Percentiles rank a stretch among this genome's conserved stretches.
These are phyloP conservation scores for Colletotrichum sp. DNA, from an alignment of 2,329 filamentous ascomycete species.

Conservation along the genomic window DNA sequence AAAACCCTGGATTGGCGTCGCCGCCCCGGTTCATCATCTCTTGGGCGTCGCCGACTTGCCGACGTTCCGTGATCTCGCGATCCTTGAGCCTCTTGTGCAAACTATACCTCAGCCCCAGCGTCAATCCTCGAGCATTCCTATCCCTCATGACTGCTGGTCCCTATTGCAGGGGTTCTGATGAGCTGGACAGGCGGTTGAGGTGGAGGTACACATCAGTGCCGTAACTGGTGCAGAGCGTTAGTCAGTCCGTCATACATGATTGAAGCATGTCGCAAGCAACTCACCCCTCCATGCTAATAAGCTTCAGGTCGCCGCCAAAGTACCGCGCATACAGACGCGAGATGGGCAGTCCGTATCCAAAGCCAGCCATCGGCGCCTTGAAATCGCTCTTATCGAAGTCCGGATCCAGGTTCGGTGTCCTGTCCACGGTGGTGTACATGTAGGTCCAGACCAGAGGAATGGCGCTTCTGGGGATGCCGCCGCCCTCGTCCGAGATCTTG, in stretches of 20 bases:
- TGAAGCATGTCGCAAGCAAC: conserved; percentile 33
- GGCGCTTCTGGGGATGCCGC: conserved; percentile 88
- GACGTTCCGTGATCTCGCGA: conserved; percentile 81
- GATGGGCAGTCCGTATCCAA: conserved; percentile 96
- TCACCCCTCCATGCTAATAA: conserved; percentile 99
- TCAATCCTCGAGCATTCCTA: conserved; percentile 68
- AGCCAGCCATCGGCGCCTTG: conserved; percentile 98
- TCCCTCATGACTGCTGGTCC: conserved; percentile 89
- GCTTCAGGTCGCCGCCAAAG: conserved; percentile 94
- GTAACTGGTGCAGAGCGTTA: conserved; percentile 65
- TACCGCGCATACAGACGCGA: conserved; percentile 94
- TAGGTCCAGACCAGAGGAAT: conserved; percentile 99
- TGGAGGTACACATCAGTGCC: conserved; percentile 99
- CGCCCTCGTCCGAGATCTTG: conserved; percentile 96
- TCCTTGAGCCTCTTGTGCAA: conserved; percentile 73
- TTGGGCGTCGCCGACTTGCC: conserved; percentile 89
- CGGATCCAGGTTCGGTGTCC: conserved; percentile 91
- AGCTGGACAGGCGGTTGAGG: conserved; percentile 92
- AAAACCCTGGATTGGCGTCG: conserved; percentile 22
- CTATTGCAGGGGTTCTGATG: conserved; percentile 96
- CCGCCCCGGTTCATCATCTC: conserved; percentile 68
- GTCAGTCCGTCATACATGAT: background rate
- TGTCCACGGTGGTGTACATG: conserved; percentile 99
- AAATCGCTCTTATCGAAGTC: conserved; percentile 99
- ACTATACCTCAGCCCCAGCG: conserved; percentile 58